These are phyloP conservation scores for Chaetomium olivaceum DNA, from an alignment of 2,329 filamentous ascomycete species.

Conservation along the genomic window DNA sequence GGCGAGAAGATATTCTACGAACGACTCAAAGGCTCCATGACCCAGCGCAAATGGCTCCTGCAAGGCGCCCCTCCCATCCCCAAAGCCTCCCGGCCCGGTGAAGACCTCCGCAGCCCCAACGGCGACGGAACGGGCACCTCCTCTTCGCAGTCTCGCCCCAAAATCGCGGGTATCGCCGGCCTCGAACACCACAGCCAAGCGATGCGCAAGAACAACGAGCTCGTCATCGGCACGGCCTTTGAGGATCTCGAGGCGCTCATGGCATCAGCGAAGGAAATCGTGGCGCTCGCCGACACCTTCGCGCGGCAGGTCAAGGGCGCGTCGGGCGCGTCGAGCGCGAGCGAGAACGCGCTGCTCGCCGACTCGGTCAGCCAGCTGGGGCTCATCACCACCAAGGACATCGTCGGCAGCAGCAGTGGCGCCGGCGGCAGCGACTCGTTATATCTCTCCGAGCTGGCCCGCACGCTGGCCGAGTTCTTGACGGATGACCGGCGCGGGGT, in stretches of 20 bases:
- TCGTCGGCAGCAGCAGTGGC: conserved; percentile 75
- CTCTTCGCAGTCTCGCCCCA: conserved; percentile 43
- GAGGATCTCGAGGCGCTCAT: conserved; percentile 95
- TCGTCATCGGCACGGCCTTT: conserved; percentile 90
- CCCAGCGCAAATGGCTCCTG: conserved; percentile 93
- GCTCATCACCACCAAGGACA: conserved; percentile 91
- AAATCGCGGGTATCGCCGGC: conserved; percentile 85
- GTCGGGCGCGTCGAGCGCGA: conserved; percentile 45
- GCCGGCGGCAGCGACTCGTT: conserved; percentile 76
- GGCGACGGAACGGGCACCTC: conserved; percentile 25
- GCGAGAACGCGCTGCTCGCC: conserved; percentile 70
- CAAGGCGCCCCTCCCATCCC: conserved; percentile 88
- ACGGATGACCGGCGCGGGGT: conserved; percentile 82
- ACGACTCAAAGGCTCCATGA: conserved; percentile 79
- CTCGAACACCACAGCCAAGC: conserved; percentile 83
- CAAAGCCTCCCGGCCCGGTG: conserved; percentile 51
- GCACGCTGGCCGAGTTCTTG: conserved; percentile 84
- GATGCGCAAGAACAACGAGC: conserved; percentile 86
- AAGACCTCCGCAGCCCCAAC: conserved; percentile 38
- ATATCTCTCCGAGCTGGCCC: conserved; percentile 83
- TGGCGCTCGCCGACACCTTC: conserved; percentile 88
- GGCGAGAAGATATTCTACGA: conserved; percentile 91
- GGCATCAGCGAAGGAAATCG: conserved; percentile 95
- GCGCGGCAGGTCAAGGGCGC: conserved; percentile 63
- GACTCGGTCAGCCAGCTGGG: conserved; percentile 83